Evolutionary conservation across 192 early-diverging fungal species (phyloP), one percentile per base, ranked within the genome.

Genomic region (Piromyces finnis): DNA sequence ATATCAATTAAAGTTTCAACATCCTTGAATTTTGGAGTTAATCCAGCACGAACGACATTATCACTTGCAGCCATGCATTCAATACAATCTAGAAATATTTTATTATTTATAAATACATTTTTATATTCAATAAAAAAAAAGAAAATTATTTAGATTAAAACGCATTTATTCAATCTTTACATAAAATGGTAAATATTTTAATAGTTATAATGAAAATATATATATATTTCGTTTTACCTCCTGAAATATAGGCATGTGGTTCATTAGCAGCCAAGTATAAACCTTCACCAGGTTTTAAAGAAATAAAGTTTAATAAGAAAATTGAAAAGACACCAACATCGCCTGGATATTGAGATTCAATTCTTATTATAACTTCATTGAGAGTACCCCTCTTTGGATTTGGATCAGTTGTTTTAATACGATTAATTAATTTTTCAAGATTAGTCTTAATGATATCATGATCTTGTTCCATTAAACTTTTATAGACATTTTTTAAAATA

Each of bases 31-130:
- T 99, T 99, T 18, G 97, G 97, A 12, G 97, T 99, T 80, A 99
- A 86, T 17, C 97, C 97, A 4, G 96, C 94, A 30, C 97, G 93
- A 11, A 99, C 93, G 5, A 99, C 97, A 83, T 99, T 99, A 84
- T 99, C 97, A 78, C 91, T 92, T 13, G 96, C 92, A 14, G 97
- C 97, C 97, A 99, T 99, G 84, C 96, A 98, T 85, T 99, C 97
- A 77, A 99, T 88, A 85, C 94, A 96, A 85, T 99, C 97, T 94
- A 79, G 77, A 36, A 39, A 78, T n/a, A n/a, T n/a, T n/a, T n/a
- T n/a, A n/a, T n/a, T n/a, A n/a, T n/a, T n/a, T n/a, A n/a, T n/a
- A n/a, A n/a, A n/a, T n/a, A 77, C 3, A 16, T 79, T 77, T 17
- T 68, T 30, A n/a, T 14, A 29, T 5, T 80, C 80, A 29, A 77